A percentile compares a stretch with the other conserved stretches of the same genome.
These are phyloP conservation scores for Hura crepitans DNA, from an alignment of 441 rosid species.

Conservation along the genomic window DNA sequence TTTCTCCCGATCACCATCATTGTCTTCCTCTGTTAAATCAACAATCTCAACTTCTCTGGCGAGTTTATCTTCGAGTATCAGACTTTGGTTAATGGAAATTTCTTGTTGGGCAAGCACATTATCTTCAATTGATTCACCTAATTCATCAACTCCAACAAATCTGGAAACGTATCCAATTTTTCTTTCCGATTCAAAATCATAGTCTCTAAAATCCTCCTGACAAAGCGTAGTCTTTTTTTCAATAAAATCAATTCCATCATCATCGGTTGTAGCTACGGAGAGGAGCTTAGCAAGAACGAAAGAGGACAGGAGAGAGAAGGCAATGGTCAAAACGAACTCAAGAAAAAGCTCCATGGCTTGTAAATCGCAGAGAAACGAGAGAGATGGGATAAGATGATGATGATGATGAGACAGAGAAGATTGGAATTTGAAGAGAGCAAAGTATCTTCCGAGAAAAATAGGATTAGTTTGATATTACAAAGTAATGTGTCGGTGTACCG, in stretches of 20 bases:
- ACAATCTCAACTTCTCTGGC: constrained; percentile 1
- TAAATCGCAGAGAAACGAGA: too few species aligned
- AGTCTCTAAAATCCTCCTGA: constrained; percentile 5
- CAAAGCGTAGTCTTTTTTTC: not conserved
- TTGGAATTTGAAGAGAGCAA: constrained; percentile 22
- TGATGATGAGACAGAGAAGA: not conserved
- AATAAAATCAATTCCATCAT: constrained; percentile 4
- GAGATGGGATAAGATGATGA: constrained; percentile 8
- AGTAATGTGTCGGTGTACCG: constrained; percentile 18
- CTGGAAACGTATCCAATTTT: constrained; percentile 23
- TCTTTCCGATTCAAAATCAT: constrained; percentile 2
- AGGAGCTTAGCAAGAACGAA: constrained; percentile 25
- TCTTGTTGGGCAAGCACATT: constrained; percentile 5
- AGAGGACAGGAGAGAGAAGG: constrained; percentile 22
- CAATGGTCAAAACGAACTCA: constrained; percentile 20
- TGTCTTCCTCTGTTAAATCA: constrained; percentile 3
- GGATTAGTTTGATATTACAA: not conserved
- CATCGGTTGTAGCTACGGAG: constrained; percentile 9
- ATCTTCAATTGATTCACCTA: constrained; percentile 7
- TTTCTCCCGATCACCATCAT: constrained; percentile 1
- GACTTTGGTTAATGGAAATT: not conserved
- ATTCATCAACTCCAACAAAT: constrained; percentile 16
- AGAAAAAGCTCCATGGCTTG: constrained; percentile 31
- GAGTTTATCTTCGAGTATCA: not conserved
- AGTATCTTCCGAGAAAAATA: constrained; percentile 14